Evolutionary conservation across 2,329 filamentous ascomycete species (phyloP), one percentile per base, ranked within the genome.

Genomic region (Pseudogymnoascus sp.): DNA sequence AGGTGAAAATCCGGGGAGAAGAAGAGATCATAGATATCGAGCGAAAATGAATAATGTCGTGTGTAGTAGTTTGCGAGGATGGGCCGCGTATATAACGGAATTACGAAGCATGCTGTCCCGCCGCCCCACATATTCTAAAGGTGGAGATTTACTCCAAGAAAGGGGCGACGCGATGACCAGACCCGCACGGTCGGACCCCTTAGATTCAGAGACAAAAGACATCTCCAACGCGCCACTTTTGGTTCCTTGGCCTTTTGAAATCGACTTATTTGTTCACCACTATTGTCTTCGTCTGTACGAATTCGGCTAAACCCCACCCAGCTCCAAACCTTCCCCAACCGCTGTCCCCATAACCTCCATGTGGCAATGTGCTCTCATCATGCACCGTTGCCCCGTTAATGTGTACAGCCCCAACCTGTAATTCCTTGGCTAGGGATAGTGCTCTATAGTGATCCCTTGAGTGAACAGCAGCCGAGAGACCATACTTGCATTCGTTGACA

Each of bases 221-320:
- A 16, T 39, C n/a, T 39, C 37, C n/a, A 39, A 39, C 37, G 7
- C n/a, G 37, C 37, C 8, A 16, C 2, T 39, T 39, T 39, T 16
- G 37, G n/a, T 39, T 39, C 37, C 37, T n/a, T 39, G 37, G 37
- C 37, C n/a, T 16, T 38, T 39, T 39, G 37, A 6, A n/a, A 52
- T 23, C 45, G 16, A 6, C 45, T 52, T 26, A 26, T 52, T 52
- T 31, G 14, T 38, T 38, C 37, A 64, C 62, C 23, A 66, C 41
- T 2, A 61, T n/a, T 43, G 64, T 67, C 78, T 88, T 88, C n/a
- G 80, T 83, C 69, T 79, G 76, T 64, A 84, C 73, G 79, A 84
- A 87, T 71, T 87, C 85, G 3, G 80, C 74, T 60, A 86, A 71
- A 1, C 82, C 83, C 43, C 65, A 64, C 16, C 19, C 12, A 0